phyloP scores from a whole-genome alignment of 768 basidiomycete genomes.

The Phlegmacium glaucopus region DNA sequence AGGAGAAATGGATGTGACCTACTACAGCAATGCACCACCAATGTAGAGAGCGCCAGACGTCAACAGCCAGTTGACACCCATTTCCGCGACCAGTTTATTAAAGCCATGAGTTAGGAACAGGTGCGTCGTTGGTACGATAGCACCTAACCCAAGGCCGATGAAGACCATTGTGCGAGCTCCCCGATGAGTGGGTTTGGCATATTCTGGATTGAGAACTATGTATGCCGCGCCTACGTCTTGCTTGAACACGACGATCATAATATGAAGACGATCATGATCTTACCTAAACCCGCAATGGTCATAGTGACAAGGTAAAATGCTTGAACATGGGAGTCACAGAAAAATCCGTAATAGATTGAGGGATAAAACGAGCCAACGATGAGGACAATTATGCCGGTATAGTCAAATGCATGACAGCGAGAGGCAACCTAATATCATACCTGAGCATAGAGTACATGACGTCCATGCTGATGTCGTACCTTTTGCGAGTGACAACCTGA shows the following conservation, averaged over 20 bases:
- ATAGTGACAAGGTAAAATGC: conserved; percentile 53
- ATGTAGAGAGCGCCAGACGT: conserved; percentile 75
- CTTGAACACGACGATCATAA: conserved; percentile 17
- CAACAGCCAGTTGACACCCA: conserved; percentile 72
- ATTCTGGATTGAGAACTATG: conserved; percentile 76
- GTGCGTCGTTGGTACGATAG: conserved; percentile 67
- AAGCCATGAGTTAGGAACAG: conserved; percentile 57
- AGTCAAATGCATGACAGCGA: conserved; percentile 65
- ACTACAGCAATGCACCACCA: conserved; percentile 79
- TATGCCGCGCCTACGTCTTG: conserved; percentile 54
- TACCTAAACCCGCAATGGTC: conserved; percentile 53
- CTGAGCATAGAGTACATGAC: conserved; percentile 12
- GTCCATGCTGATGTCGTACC: conserved; percentile 37
- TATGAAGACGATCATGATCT: conserved; percentile 19
- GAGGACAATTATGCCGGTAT: conserved; percentile 77
- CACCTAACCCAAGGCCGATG: conserved; percentile 71
- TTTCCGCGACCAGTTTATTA: conserved; percentile 47
- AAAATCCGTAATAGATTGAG: conserved; percentile 75
- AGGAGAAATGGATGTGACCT: conserved; percentile 32
- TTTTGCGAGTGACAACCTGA: conserved; percentile 67
- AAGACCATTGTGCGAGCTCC: conserved; percentile 77
- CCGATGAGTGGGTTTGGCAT: conserved; percentile 70
- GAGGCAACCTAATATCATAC: conserved; percentile 43
- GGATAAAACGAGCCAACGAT: conserved; percentile 80
- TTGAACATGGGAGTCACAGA: conserved; percentile 54